These are phyloP conservation scores for Lasiosphaeria ovina DNA, from an alignment of 495 filamentous ascomycete genomes.

Conservation along the genomic window DNA sequence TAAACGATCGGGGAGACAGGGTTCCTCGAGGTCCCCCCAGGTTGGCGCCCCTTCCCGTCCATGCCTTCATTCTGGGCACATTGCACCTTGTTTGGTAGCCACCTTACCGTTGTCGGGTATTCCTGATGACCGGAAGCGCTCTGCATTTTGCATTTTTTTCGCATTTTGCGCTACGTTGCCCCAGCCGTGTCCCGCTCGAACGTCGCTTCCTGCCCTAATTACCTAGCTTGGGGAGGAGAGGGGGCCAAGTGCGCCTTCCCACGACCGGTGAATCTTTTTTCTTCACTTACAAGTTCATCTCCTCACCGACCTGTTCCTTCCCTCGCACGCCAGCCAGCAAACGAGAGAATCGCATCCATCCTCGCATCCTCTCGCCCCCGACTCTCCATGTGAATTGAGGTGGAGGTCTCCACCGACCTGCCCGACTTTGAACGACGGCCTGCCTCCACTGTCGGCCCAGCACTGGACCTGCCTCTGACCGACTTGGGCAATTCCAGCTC, in stretches of 20 bases:
- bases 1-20: constrained; percentile 6
- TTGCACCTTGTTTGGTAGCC: neutral
- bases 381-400: neutral
- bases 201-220: constrained; percentile 9
- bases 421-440: neutral
- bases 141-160: constrained; percentile 9
- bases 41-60: neutral
- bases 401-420: constrained; percentile 27
- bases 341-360: constrained; percentile 25
- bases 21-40: neutral
- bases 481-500: neutral
- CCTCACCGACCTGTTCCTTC: constrained; percentile 33
- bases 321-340: constrained; percentile 15
- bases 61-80: constrained; percentile 6
- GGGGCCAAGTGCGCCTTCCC: constrained; percentile 19
- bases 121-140: constrained; percentile 5
- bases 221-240: neutral
- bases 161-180: constrained; percentile 14
- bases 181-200: constrained; percentile 9
- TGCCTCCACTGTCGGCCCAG: neutral
- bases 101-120: constrained; percentile 3
- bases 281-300: constrained; percentile 24
- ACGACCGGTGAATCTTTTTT: constrained; percentile 35
- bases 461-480: constrained; percentile 8
- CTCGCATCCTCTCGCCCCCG: constrained; percentile 17